Percentiles rank a stretch among this genome's conserved stretches.
These are phyloP conservation scores for Mortierella claussenii DNA, from an alignment of 192 early-diverging fungal species.

Conservation along the genomic window DNA sequence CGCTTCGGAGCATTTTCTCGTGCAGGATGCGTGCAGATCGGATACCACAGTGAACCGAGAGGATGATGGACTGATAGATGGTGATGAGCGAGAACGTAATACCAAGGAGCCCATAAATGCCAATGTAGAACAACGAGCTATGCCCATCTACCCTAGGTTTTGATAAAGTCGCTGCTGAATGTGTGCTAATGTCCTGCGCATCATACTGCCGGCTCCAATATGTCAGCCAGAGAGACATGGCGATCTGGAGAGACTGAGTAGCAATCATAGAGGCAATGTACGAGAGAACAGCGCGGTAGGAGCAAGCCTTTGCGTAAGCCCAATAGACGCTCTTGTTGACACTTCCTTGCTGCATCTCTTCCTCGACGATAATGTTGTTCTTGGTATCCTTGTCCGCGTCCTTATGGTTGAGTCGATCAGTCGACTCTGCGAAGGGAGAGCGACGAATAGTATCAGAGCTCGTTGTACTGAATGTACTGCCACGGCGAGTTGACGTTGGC, in stretches of 20 bases:
- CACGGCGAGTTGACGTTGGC: constrained; percentile 28
- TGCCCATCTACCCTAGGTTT: constrained; percentile 28
- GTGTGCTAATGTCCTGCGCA: constrained; percentile 23
- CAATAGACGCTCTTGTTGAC: constrained; percentile 85
- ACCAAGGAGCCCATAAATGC: constrained; percentile 84
- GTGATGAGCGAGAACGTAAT: constrained; percentile 70
- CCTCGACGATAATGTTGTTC: constrained; percentile 78
- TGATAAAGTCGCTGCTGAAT: too few species aligned
- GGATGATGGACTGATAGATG: constrained; percentile 73
- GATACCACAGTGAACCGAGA: constrained; percentile 84
- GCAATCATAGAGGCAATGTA: constrained; percentile 68
- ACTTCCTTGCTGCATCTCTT: constrained; percentile 86
- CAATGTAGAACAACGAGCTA: constrained; percentile 69
- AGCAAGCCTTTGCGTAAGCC: constrained; percentile 84
- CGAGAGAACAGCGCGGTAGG: constrained; percentile 60
- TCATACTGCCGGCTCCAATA: constrained; percentile 72
- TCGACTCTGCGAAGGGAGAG: constrained; percentile 52
- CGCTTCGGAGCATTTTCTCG: constrained; percentile 75
- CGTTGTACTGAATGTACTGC: constrained; percentile 27
- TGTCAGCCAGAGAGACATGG: constrained; percentile 76
- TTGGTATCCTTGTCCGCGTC: constrained; percentile 22
- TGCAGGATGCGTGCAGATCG: constrained; percentile 78
- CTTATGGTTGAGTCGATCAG: constrained; percentile 14
- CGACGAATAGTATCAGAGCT: constrained; percentile 62
- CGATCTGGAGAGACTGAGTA: constrained; percentile 64